Base-by-base conservation (phyloP, 2,329 filamentous ascomycete genomes). In the Cladobotryum protrusum region DNA sequence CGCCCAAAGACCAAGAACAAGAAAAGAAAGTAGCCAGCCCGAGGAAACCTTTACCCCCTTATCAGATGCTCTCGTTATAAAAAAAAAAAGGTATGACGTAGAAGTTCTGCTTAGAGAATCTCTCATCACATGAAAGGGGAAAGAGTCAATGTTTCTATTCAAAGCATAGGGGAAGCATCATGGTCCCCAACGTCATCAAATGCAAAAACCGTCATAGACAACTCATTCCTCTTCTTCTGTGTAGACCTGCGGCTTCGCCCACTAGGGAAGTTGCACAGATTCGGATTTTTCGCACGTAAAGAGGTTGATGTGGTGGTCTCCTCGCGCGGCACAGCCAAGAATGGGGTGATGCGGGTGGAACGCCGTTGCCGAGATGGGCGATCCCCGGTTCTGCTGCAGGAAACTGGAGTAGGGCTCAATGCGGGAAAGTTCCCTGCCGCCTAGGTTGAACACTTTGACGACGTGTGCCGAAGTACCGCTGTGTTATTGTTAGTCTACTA, bases 281-380 rank as follows among this genome's bases (percentile, higher is more conserved):
- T 73, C 70, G 18, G 69, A 61, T 59, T 76, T 75, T 53, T 82
- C 78, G 67, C 86, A 90, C 32, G 81, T 83, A 62, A 92, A 95
- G 24, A 97, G 76, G 65, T 95, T 96, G 62, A 99, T 84, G 65
- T 96, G 88, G 53, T 91, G 82, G 64, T 96, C 91, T 49, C 90
- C 88, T 40, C 89, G 78, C 4, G 90, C 88, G 1, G 91, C 87
- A 61, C 87, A 93, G 34, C 89, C 91, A 54, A 99, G 78, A 67
- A 96, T 85, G 71, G 95, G 91, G 47, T 87, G 83, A 67, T 99
- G 93, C 1, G 93, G 93, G 69, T 99, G 93, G 74, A 97, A 99
- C 0, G 91, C 87, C 8, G 92, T 96, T 34, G 87, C 81, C 3
- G 90, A 85, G 57, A 99, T 95, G 1, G 93, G 87, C 6, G 85